Conservation (phyloP, 768 basidiomycete species). For the Boletellus emodensis region DNA sequence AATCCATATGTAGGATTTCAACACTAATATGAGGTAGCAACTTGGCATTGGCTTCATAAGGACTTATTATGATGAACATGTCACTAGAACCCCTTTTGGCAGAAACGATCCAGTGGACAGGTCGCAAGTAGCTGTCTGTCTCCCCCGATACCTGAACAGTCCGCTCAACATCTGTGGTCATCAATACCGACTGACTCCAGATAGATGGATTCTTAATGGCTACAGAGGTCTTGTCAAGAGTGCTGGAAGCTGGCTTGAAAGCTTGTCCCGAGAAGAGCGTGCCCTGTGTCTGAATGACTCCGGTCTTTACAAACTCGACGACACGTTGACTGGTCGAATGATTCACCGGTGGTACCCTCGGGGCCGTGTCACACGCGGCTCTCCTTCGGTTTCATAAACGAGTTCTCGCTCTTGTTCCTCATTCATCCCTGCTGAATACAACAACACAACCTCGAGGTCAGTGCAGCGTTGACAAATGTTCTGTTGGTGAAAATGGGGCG, state of each 20-base stretch:
- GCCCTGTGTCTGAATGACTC: conserved; percentile 14
- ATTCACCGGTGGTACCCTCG: conserved; percentile 14
- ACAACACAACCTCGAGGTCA: conserved; percentile 4
- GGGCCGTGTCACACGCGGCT: conserved; percentile 38
- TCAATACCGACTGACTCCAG: conserved; percentile 17
- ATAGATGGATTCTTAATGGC: conserved; percentile 12
- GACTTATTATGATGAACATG: conserved; percentile 38
- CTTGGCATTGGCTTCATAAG: conserved; percentile 36
- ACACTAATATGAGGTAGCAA: conserved; percentile 39
- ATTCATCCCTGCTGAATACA: not conserved
- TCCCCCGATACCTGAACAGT: conserved; percentile 7
- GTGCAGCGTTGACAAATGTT: conserved; percentile 2
- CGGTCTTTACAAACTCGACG: conserved; percentile 25
- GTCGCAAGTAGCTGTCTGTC: conserved; percentile 33
- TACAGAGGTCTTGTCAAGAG: conserved; percentile 8
- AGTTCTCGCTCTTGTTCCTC: conserved; percentile 50
- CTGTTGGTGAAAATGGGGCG: conserved; percentile 9
- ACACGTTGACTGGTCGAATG: conserved; percentile 26
- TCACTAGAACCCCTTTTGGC: conserved; percentile 29
- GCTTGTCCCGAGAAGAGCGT: not conserved
- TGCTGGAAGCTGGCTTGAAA: conserved; percentile 20
- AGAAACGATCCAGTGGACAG: conserved; percentile 43
- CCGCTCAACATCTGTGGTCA: conserved; percentile 14
- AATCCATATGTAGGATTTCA: too few species aligned
- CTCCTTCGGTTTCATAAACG: conserved; percentile 40